Evolutionary conservation across 2,329 filamentous ascomycete species (phyloP), one percentile per base, ranked within the genome.

Genomic region (Fusarium chuoi): DNA sequence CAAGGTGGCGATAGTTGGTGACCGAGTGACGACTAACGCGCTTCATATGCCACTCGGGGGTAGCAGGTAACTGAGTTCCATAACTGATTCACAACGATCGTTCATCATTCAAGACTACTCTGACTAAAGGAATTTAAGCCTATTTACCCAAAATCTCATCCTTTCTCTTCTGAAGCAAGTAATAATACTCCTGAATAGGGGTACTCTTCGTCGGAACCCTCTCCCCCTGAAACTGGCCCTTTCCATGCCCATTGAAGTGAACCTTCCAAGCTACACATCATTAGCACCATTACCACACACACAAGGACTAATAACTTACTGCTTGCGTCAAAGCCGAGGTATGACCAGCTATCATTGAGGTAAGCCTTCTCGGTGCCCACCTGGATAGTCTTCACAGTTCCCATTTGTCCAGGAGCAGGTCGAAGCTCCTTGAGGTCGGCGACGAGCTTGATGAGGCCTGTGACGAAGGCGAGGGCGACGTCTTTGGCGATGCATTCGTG

Each of bases 311-410:
- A 13, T 49, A 30, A 81, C 83, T 83, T 83, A 87, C 85, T 86
- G 68, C 82, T 85, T 5, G 84, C 82, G 68, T 87, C 84, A 20
- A 83, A 83, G 38, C 79, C 79, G 22, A 87, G 81, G 52, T 83
- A 84, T 3, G 85, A 86, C 83, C 86, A 87, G 71, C 83, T 85
- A 51, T 87, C 85, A 63, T 86, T 86, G 26, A 87, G 81, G 62
- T 85, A 87, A 14, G 80, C 81, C 71, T 82, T 83, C 70, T 85
- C 81, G 1, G 78, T 73, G 15, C 79, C 82, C 22, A 85, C 78
- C 1, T 71, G 75, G 73, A 87, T 83, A 2, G 82, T 84, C 81
- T 86, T 86, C 68, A 86, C 82, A 52, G 78, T 62, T 3, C 85
- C 86, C 82, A 86, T 86, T 54, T 80, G 79, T 1, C 85, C 85